Base-by-base conservation (phyloP, 208 protist genomes). In the Tritrichomonas foetus region DNA sequence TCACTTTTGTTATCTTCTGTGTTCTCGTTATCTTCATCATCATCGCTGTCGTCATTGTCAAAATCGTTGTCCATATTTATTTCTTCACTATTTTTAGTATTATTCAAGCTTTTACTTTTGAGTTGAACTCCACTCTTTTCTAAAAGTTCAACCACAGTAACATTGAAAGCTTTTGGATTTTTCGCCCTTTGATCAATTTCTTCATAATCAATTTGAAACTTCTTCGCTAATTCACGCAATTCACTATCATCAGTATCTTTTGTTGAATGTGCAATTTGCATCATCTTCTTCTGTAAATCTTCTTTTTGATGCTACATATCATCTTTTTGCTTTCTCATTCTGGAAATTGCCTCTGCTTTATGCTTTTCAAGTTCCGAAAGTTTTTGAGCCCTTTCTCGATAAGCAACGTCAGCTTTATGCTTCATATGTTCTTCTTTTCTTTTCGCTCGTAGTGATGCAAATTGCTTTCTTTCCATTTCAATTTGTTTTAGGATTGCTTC, bases 401-500 rank as follows among this genome's bases (percentile, higher is more conserved):
- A 44, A 14, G 39, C 1, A 27, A 27, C 57, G 22, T 89, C 78
- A 57, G 14, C 44, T 27, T 30, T n/a, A 20, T 57, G 13, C 20
- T 57, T 53, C 30, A 57, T 20, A 11, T 25, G 14, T 9, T 44
- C 3, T 39, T 49, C 47, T 57, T 49, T 89, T 89, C 78, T 25
- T 39, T 89, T 49, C 44, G 41, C 47, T n/a, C 78, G 33, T 1
- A 61, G 0, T 0, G 47, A 41, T 3, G 47, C 11, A n/a, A 89
- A 89, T 39, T 36, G 44, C n/a, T 89, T 89, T 16, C 57, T 89
- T 36, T 89, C 78, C 78, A 89, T 89, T 20, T 57, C 41, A 30
- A 89, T 89, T 39, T 30, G 53, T 33, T 89, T 36, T 50, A 47
- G 41, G 25, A 89, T 16, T 36, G 78, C 3, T 16, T 89, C 41